Evolutionary conservation across 2,329 filamentous ascomycete species (phyloP), one percentile per base, ranked within the genome.

Genomic region (Colletotrichum sp.): DNA sequence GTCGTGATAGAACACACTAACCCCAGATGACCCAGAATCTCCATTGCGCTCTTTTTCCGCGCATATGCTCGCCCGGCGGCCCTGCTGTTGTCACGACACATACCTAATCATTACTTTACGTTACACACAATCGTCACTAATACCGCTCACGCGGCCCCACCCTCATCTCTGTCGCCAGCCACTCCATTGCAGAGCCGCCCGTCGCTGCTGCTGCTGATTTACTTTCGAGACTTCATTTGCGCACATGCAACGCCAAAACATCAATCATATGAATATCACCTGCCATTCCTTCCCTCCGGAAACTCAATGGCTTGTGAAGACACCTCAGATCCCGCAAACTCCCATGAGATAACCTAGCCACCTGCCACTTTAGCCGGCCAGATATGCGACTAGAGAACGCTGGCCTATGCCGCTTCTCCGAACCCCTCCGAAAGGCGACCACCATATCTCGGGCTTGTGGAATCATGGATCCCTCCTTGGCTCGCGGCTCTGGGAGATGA

Each of bases 1-100:
- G 32, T 73, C 70, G 73, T 65, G 73, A 75, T 75, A 30, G 39
- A 72, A 71, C 26, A 34, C 18, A 52, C 43, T 13, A 28, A 67
- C 26, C 55, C 55, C 28, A 12, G 63, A 72, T 75, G 70, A 73
- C 63, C 73, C 57, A 73, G 59, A 59, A 21, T 67, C 69, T 26
- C 64, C 59, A 69, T 75, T 32, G 64, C 73, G 73, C 70, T 65
- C 70, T 68, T 75, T 75, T 72, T 60, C 63, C 28, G 59, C 59
- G 14, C 59, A 21, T 21, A 9, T 21, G 30, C 30, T 21, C 30
- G 12, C 32, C 26, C 9, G 21, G 59, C 63, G 72, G 60, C 30
- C 55, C 9, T 68, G 32, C 26, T 32, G 73, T 57, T 43, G 64
- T 73, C 43, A 39, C 13, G n/a, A 39, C 32, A 59, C 18, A 71